Percentiles rank a stretch among this genome's conserved stretches.
Conservation (phyloP, 2,329 filamentous ascomycete species). For the Trichoderma brevicompactum region DNA sequence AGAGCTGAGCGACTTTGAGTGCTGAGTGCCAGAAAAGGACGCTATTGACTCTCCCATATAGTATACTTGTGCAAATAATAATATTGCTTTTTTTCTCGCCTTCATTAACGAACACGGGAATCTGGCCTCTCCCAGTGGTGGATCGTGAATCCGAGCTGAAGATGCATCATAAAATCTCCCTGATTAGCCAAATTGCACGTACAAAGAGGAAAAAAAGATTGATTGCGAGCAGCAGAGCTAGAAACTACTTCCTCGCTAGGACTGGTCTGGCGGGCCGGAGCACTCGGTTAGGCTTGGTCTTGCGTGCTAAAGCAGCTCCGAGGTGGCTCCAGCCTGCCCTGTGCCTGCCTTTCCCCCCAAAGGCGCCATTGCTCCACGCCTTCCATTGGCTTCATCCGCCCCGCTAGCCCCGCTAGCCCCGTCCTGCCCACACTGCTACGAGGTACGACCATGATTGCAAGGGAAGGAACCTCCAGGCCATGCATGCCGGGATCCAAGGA, state of each 20-base stretch:
- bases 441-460: background rate
- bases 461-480: slow-evolving; percentile 20
- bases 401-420: background rate
- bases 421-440: background rate
- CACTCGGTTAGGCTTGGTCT: slow-evolving; percentile 27
- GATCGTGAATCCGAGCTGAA: slow-evolving; percentile 24
- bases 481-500: slow-evolving; percentile 25
- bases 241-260: slow-evolving; percentile 27
- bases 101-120: slow-evolving; percentile 7
- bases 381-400: slow-evolving; percentile 15
- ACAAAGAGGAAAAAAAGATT: background rate
- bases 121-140: slow-evolving; percentile 20
- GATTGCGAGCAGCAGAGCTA: background rate
- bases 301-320: slow-evolving; percentile 22
- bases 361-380: background rate
- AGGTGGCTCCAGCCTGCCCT: slow-evolving; percentile 23
- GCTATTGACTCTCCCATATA: slow-evolving; percentile 1
- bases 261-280: slow-evolving; percentile 19
- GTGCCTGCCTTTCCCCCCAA: slow-evolving; percentile 13
- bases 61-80: too few species aligned
- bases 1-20: slow-evolving; percentile 8
- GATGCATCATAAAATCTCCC: slow-evolving; percentile 20
- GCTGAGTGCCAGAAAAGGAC: background rate
- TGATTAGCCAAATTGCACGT: slow-evolving; percentile 24
- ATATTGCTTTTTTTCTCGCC: background rate